Base-by-base conservation (phyloP, 1,139 yeast species). In the Protomyces arabidopsidicola region DNA sequence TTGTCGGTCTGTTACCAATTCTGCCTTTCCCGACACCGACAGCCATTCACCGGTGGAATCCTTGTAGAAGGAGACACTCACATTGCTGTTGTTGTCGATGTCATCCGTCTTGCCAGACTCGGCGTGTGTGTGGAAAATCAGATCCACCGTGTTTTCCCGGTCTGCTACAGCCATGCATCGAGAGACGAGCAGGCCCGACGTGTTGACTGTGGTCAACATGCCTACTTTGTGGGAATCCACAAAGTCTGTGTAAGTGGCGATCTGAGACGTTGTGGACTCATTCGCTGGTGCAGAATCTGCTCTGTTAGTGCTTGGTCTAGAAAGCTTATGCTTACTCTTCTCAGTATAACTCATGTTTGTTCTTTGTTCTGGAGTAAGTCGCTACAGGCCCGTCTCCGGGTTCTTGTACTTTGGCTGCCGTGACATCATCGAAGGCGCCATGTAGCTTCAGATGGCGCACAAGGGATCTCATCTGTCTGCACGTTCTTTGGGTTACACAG, bases 21-120 rank as follows among this genome's bases (percentile, higher is more conserved):
- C 65, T 3, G 69, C 69, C 1, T 52, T 89, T 72, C 98, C 98
- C 69, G 97, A 97, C 68, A 90, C 81, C 31, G 85, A 85, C 68
- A 91, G 76, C 97, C 74, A 90, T 89, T 69, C 98, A 97, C 65
- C 91, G 86, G 71, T 91, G 96, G 48, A 91, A 86, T 75, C 93
- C 96, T 75, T 97, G 84, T 67, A 67, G 56, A 67, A 67, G 45
- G 95, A 86, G 67, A 90, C 80, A 20, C 91, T 87, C 95, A 93
- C 88, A 14, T 91, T 84, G 27, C 97, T 97, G 35, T 87, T 87
- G 65, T 76, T 77, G 18, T 72, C 66, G 20, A 68, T 65, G 16
- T 67, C 69, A 18, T 63, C 68, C 34, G 64, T 60, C 57, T 68
- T 67, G 35, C 65, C 55, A 1, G 69, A 66, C 24, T 66, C 60